Conservation (phyloP, 768 basidiomycete genomes). For the Leccinum sublutescens region DNA sequence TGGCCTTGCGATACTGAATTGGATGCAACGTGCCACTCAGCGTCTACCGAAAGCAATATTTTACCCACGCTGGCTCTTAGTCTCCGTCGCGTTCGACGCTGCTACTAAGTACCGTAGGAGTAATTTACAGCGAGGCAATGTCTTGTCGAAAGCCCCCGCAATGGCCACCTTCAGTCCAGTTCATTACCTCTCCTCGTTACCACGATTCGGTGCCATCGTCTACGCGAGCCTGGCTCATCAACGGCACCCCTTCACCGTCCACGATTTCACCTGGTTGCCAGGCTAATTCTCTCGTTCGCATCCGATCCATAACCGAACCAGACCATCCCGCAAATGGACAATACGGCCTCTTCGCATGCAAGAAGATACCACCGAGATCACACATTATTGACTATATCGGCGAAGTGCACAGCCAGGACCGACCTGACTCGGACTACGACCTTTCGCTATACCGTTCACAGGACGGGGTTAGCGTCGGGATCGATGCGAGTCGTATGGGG, state of each 20-base stretch:
- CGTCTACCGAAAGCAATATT: conserved; percentile 5
- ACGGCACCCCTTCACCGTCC: conserved; percentile 12
- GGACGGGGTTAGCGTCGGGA: conserved; percentile 62
- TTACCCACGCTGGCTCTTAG: conserved; percentile 28
- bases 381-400: conserved; percentile 82
- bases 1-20: conserved; percentile 7
- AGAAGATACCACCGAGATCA: conserved; percentile 62
- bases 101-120: not conserved
- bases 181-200: conserved; percentile 49
- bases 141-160: conserved; percentile 31
- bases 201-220: conserved; percentile 55
- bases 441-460: conserved; percentile 68
- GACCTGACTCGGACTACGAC: conserved; percentile 81
- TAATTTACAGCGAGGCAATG: conserved; percentile 11
- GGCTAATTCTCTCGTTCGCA: conserved; percentile 42
- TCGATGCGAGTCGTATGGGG: conserved; percentile 73
- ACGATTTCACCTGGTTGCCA: conserved; percentile 3
- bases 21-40: conserved; percentile 19
- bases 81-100: not conserved
- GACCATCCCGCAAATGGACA: conserved; percentile 80
- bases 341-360: conserved; percentile 74
- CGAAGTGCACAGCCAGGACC: conserved; percentile 77
- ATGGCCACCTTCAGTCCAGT: conserved; percentile 58
- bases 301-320: conserved; percentile 52
- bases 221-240: conserved; percentile 39